Conservation (phyloP, 306 rosid genomes). For the Cicer bijugum region DNA sequence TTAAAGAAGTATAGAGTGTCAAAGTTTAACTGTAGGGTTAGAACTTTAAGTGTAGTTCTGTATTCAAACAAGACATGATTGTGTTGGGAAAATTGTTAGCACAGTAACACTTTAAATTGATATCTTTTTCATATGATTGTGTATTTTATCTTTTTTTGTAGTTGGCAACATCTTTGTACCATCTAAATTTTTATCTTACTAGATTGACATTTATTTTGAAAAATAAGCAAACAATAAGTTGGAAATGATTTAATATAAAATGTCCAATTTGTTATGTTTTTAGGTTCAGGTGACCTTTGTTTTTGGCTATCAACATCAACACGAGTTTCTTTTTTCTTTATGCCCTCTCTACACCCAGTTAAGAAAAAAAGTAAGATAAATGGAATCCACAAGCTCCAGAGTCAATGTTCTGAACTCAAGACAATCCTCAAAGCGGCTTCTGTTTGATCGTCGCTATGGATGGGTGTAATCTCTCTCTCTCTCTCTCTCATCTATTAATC, state of each 20-base stretch:
- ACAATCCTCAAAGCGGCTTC: conserved; percentile 63
- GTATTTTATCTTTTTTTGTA: conserved; percentile 5
- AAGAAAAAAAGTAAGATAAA: conserved; percentile 34
- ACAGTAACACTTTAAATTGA: background rate
- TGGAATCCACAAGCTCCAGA: conserved; percentile 50
- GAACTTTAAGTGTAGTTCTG: background rate
- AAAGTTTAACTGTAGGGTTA: conserved; percentile 25
- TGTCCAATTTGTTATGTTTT: background rate
- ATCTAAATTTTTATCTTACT: background rate
- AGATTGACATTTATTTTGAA: background rate
- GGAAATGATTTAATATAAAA: background rate
- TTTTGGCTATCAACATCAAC: conserved; percentile 13
- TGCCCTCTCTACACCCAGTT: background rate
- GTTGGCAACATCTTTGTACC: background rate
- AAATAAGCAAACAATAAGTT: background rate
- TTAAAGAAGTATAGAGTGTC: conserved; percentile 3
- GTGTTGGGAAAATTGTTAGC: background rate
- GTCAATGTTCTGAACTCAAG: conserved; percentile 40
- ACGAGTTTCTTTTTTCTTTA: background rate
- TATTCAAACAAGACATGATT: background rate
- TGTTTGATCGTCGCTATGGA: conserved; percentile 94
- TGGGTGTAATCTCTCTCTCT: conserved; percentile 65
- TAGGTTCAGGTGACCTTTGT: conserved; percentile 3
- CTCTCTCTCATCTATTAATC: conserved; percentile 18
- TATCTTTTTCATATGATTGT: background rate